Base-by-base conservation (phyloP, 495 filamentous ascomycete genomes). In the Neurospora sp. region DNA sequence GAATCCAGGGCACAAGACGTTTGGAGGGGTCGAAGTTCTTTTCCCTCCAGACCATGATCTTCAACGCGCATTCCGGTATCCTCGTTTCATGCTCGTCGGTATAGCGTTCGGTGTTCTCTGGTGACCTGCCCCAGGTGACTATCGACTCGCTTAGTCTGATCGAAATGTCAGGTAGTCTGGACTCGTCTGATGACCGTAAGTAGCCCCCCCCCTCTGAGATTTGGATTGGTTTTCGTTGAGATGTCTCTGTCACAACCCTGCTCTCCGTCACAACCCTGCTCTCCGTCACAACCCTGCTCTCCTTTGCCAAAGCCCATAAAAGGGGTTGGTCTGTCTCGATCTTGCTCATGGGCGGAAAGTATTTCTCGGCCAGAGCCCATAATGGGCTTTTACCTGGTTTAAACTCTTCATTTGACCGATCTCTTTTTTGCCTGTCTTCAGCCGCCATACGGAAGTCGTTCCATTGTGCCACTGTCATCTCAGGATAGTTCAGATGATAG, bases 11-110 rank as follows among this genome's bases (percentile, higher is more conserved):
- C 27, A 27, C 7, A 37, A 66, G 12, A 39, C 81, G 82, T 41
- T 81, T 75, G 38, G 77, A 77, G 11, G 83, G 81, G 40, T 91
- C 89, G 74, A 92, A 89, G 2, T 86, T 87, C 0, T 87, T 85
- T 66, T 35, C 54, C 35, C 88, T 88, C 87, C 90, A 93, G 75
- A 94, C 89, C 18, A 90, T 84, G 71, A 98, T 85, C 75, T 91
- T 90, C 76, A 96, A 87, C n/a, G 91, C 94, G 71, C 89, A 89
- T 76, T 94, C 94, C 6, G 94, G 92, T 39, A 98, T 89, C 27
- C 89, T 90, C 5, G 83, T 46, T 46, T 46, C 42, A 46, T 9
- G 86, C 74, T 97, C 92, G 70, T 80, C 77, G 2, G 87, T 79
- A 76, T 93, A 90, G 39, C 88, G 81, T 71, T 90, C 79, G 16